Conservation (phyloP, 192 early-diverging fungal genomes). For the Coemansia sp. region DNA sequence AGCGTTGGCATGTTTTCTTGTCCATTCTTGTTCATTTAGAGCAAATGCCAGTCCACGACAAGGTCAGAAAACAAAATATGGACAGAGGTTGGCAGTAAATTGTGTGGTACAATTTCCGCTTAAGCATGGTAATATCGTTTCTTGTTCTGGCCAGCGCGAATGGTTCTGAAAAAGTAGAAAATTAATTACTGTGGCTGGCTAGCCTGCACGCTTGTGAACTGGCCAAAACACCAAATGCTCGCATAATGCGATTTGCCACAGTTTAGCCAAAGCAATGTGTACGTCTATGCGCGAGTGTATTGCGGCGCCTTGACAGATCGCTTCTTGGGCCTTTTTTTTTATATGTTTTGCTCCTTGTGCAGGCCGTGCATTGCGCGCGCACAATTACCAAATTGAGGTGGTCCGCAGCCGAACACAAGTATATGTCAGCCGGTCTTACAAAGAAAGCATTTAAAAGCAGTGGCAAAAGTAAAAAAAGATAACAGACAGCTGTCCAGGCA, state of each 20-base stretch:
- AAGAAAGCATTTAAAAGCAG: neutral
- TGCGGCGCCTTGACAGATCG: neutral
- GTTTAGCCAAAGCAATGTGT: neutral
- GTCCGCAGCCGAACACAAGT: neutral
- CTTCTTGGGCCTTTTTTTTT: neutral
- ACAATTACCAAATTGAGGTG: neutral
- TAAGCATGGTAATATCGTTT: neutral
- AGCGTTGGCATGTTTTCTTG: neutral
- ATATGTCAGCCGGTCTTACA: neutral
- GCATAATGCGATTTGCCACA: neutral
- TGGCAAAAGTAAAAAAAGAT: neutral
- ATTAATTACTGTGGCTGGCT: neutral
- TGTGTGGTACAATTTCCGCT: neutral
- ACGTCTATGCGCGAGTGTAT: neutral
- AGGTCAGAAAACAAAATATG: neutral
- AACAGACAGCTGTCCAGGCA: neutral
- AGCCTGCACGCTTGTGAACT: neutral
- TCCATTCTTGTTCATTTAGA: neutral
- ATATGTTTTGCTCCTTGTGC: too few species aligned
- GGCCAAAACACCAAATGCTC: neutral
- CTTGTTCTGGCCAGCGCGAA: neutral
- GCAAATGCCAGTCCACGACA: neutral
- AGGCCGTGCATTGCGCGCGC: neutral
- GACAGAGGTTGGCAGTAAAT: neutral
- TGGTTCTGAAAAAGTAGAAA: slow-evolving; percentile 2